Conservation (phyloP, 202 grass and related monocot species). For the Zizania palustris region DNA sequence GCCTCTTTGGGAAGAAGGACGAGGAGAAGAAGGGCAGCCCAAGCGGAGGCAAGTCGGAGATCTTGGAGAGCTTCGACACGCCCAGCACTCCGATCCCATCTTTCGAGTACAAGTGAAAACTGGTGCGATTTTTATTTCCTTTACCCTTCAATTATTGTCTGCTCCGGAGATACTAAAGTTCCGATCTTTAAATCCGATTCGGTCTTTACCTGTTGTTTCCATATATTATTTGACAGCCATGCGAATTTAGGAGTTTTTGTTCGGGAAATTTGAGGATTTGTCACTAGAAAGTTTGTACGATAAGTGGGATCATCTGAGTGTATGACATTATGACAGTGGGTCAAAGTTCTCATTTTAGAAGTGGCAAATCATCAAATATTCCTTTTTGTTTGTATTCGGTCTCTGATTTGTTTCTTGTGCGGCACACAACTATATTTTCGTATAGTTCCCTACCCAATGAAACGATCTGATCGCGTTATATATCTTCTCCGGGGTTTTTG, state of each 20-base stretch:
- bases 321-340: too few species aligned
- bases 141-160: neutral
- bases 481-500: neutral
- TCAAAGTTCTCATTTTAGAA: too few species aligned
- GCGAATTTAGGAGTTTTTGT: neutral
- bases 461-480: slow-evolving; percentile 18
- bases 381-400: too few species aligned
- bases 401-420: slow-evolving; percentile 11
- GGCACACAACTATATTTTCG: neutral
- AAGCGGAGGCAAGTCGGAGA: slow-evolving; percentile 61
- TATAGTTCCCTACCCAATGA: neutral
- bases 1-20: slow-evolving; percentile 64
- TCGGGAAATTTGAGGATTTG: too few species aligned
- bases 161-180: neutral
- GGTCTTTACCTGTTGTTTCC: too few species aligned
- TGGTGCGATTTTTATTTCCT: slow-evolving; percentile 32
- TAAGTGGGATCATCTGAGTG: too few species aligned
- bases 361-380: too few species aligned
- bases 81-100: slow-evolving; percentile 68
- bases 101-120: slow-evolving; percentile 84
- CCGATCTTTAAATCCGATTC: neutral
- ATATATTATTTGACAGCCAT: neutral
- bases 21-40: slow-evolving; percentile 44
- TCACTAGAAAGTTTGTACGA: too few species aligned
- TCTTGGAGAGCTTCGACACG: slow-evolving; percentile 86